Conservation (phyloP, 108 stramenopile species). For the Fragilariopsis cylindrus region DNA sequence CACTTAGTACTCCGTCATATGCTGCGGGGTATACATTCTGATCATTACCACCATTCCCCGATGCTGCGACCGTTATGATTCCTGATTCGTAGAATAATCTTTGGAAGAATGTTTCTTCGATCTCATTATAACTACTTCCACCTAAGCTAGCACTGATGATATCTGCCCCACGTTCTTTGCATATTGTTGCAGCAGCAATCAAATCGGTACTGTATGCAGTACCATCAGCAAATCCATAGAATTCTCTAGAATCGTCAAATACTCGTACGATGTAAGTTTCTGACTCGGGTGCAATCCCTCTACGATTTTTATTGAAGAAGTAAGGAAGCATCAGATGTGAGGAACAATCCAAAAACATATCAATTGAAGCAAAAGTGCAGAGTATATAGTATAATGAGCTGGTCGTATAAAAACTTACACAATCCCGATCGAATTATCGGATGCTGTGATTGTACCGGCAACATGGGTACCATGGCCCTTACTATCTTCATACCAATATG, state of each 20-base stretch:
- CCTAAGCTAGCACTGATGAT: constrained; percentile 54
- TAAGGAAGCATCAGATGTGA: no score
- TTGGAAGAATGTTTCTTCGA: constrained; percentile 32
- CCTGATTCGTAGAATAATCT: constrained; percentile 39
- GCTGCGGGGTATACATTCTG: constrained; percentile 47
- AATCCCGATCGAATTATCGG: constrained; percentile 22
- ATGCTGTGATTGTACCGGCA: constrained; percentile 62
- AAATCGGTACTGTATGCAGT: constrained; percentile 33
- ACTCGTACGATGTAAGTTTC: constrained; percentile 49
- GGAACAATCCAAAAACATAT: no score
- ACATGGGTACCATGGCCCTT: constrained; percentile 61
- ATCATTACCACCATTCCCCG: constrained; percentile 53
- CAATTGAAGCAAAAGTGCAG: no score
- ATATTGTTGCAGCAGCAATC: constrained; percentile 43
- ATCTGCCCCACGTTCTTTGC: constrained; percentile 46
- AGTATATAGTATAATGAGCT: neutral
- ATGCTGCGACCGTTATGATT: constrained; percentile 55
- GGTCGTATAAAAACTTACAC: constrained; percentile 7
- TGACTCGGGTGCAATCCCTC: constrained; percentile 36
- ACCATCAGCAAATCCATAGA: constrained; percentile 23
- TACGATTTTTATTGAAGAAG: neutral
- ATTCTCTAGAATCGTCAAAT: constrained; percentile 38
- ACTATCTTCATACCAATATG: constrained; percentile 50
- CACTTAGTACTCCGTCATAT: constrained; percentile 49
- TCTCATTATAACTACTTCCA: constrained; percentile 22